phyloP scores from a whole-genome alignment of 192 early-diverging fungal species.

The Radiomyces spectabilis region DNA sequence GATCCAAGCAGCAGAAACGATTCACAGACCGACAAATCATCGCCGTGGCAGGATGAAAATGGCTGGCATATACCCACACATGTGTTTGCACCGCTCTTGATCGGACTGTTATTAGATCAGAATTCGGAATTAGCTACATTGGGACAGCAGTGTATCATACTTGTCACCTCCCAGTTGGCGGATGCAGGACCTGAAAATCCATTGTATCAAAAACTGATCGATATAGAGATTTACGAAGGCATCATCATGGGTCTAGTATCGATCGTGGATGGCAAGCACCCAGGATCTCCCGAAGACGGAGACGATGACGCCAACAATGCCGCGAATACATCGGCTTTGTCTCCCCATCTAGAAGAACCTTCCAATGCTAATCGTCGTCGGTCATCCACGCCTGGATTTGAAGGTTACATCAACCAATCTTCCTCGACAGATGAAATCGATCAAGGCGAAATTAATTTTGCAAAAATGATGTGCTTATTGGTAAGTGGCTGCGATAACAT shows the following conservation, averaged over 20 bases:
- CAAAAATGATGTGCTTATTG: conserved; percentile 32
- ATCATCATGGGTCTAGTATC: conserved; percentile 37
- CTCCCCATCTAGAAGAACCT: not conserved
- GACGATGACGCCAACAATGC: conserved; percentile 1
- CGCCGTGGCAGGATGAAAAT: not conserved
- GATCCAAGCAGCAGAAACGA: not conserved
- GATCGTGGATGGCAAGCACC: conserved; percentile 6
- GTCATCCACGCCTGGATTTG: conserved; percentile 16
- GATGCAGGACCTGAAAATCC: conserved; percentile 6
- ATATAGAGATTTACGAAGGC: conserved; percentile 43
- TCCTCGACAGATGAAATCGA: conserved; percentile 13
- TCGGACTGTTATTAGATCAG: conserved; percentile 47
- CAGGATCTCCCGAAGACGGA: conserved; percentile 1
- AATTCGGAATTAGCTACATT: conserved; percentile 42
- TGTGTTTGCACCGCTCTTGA: conserved; percentile 35
- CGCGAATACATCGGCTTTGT: not conserved
- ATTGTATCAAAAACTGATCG: conserved; percentile 26
- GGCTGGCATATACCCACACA: conserved; percentile 25
- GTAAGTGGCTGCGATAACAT: too few species aligned
- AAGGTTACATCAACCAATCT: not conserved
- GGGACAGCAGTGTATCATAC: conserved; percentile 35
- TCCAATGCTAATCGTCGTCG: not conserved
- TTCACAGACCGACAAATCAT: conserved; percentile 5
- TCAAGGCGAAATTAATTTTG: conserved; percentile 26
- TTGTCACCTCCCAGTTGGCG: conserved; percentile 32